Evolutionary conservation across 202 grass and related monocot species (phyloP).

Genomic region (Hordeum pubiflorum): DNA sequence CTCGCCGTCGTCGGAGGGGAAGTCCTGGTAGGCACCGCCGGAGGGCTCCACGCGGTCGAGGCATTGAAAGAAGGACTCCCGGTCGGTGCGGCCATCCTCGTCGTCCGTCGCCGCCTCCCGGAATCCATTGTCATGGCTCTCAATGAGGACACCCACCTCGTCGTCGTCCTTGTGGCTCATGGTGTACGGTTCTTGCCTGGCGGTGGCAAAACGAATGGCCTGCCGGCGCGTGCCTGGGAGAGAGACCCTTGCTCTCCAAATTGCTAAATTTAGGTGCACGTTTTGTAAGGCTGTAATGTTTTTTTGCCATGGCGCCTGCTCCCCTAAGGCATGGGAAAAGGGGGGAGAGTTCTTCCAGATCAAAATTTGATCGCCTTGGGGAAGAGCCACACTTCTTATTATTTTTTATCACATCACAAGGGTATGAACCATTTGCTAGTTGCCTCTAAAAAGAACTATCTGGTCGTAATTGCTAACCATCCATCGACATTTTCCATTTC

Average conservation of each 20-base stretch:
- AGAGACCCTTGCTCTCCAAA: conserved; percentile 12
- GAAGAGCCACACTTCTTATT: no score
- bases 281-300: conserved; percentile 23
- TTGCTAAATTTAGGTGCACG: conserved; percentile 35
- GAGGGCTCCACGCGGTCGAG: conserved; percentile 37
- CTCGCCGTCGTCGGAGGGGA: conserved; percentile 36
- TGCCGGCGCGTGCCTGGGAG: background rate
- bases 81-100: conserved; percentile 18
- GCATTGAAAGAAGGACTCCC: conserved; percentile 53
- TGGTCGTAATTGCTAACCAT: no score
- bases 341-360: background rate
- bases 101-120: background rate
- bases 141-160: background rate
- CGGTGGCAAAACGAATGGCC: conserved; percentile 32
- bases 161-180: background rate
- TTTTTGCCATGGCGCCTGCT: background rate
- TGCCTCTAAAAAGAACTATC: no score
- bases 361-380: background rate
- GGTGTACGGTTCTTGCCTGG: conserved; percentile 23
- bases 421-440: no score
- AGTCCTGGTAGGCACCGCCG: conserved; percentile 17
- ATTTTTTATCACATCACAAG: no score
- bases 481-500: no score
- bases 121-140: background rate
- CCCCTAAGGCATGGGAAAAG: background rate